phyloP scores from a whole-genome alignment of 352 stramenopile genomes.

The Pilasporangium apinafurcum region DNA sequence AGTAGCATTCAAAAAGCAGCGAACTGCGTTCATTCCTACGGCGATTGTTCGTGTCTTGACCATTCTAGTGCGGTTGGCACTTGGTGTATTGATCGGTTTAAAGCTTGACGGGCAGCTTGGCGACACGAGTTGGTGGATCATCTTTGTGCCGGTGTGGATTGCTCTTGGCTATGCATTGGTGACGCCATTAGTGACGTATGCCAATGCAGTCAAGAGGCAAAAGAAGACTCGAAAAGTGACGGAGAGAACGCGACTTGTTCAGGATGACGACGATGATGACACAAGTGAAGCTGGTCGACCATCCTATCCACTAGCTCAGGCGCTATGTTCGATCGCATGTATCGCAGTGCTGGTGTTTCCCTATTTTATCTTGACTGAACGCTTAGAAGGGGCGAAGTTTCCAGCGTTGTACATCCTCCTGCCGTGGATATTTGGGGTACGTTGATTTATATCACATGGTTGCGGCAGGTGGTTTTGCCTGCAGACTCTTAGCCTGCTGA shows the following conservation, averaged over 20 bases:
- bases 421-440: constrained; percentile 76
- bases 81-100: constrained; percentile 54
- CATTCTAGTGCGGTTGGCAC: constrained; percentile 42
- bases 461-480: too few relatives aligned
- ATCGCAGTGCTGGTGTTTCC: constrained; percentile 56
- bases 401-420: constrained; percentile 78
- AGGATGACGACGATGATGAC: constrained; percentile 45
- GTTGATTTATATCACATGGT: too few relatives aligned
- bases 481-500: neutral
- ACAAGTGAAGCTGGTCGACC: constrained; percentile 33
- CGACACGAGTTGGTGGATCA: constrained; percentile 67
- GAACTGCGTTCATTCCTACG: constrained; percentile 23
- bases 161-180: constrained; percentile 57
- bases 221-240: constrained; percentile 12
- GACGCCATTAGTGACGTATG: constrained; percentile 44
- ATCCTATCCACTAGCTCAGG: constrained; percentile 46
- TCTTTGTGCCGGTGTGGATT: constrained; percentile 77
- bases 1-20: constrained; percentile 62
- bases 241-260: constrained; percentile 35
- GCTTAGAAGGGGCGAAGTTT: constrained; percentile 62
- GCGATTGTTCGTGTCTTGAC: constrained; percentile 38
- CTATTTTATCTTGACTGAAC: constrained; percentile 74
- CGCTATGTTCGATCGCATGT: constrained; percentile 47
- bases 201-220: constrained; percentile 21
- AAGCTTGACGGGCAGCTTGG: constrained; percentile 58